These are phyloP conservation scores for Ramularia collo-cygni DNA, from an alignment of 2,329 filamentous ascomycete species.

Conservation along the genomic window DNA sequence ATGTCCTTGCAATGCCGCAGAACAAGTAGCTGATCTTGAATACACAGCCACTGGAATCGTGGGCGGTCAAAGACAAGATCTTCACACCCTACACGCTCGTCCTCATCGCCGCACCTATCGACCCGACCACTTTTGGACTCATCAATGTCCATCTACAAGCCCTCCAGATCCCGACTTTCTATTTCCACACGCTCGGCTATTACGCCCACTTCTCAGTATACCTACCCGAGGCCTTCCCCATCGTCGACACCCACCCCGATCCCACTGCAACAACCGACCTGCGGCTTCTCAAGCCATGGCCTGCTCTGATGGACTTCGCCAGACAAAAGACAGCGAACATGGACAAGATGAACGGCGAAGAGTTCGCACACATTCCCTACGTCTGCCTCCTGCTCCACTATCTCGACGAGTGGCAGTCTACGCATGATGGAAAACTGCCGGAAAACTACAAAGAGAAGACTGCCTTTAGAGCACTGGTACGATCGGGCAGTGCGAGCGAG, in stretches of 20 bases:
- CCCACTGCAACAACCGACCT: constrained; percentile 78
- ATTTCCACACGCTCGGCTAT: constrained; percentile 85
- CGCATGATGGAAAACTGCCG: constrained; percentile 62
- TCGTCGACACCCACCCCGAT: constrained; percentile 94
- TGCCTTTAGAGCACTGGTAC: constrained; percentile 67
- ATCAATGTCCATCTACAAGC: constrained; percentile 47
- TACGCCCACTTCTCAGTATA: constrained; percentile 81
- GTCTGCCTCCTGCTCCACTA: constrained; percentile 76
- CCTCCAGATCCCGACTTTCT: constrained; percentile 65
- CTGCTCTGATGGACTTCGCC: constrained; percentile 65
- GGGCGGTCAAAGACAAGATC: constrained; percentile 34
- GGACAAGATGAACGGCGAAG: constrained; percentile 63
- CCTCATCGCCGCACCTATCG: constrained; percentile 54
- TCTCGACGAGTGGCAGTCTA: constrained; percentile 69
- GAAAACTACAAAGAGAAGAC: constrained; percentile 77
- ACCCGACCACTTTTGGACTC: constrained; percentile 43
- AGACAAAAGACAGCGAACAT: constrained; percentile 58
- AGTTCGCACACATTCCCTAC: constrained; percentile 89
- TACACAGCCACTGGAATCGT: constrained; percentile 39
- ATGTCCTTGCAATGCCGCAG: constrained; percentile 11
- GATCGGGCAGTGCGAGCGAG: constrained; percentile 66
- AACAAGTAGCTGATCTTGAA: constrained; percentile 31
- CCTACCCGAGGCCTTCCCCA: constrained; percentile 73
- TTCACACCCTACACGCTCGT: constrained; percentile 52
- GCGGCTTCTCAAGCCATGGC: constrained; percentile 78